Base-by-base conservation (phyloP, 352 stramenopile genomes). In the Phytopythium vexans region DNA sequence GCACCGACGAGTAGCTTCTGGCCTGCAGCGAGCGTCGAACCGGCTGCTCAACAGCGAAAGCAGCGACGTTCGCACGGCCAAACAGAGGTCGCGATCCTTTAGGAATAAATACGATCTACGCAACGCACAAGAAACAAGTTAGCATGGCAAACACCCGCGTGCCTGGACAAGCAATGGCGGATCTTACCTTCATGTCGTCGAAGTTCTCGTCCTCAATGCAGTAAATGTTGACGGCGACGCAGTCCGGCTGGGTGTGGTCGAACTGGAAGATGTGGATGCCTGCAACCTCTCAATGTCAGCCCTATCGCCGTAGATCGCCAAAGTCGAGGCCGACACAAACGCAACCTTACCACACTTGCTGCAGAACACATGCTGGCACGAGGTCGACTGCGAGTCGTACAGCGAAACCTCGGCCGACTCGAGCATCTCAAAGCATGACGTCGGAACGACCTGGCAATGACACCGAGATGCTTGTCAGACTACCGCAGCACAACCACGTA, bases 251-350 rank as follows among this genome's bases (percentile, higher is more conserved):
- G 6, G 68, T 77, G 56, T 82, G 74, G 45, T 93, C 82, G 44
- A 91, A 91, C 49, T 93, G 82, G 58, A 93, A 93, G 52, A 93
- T 88, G 57, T 93, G 82, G 59, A 93, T 82, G 44, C 79, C 76
- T 87, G 50, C 37, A 41, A 11, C 36, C n/a, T n/a, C n/a, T n/a
- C n/a, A n/a, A n/a, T n/a, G n/a, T n/a, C n/a, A n/a, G n/a, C n/a
- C n/a, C n/a, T n/a, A n/a, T n/a, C n/a, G n/a, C n/a, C n/a, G n/a
- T n/a, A n/a, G n/a, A n/a, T n/a, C n/a, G n/a, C n/a, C n/a, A n/a
- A n/a, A n/a, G n/a, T n/a, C n/a, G n/a, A n/a, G n/a, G n/a, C n/a
- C n/a, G n/a, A n/a, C n/a, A n/a, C n/a, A n/a, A 37, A 59, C 34
- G 10, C 6, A 33, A 57, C 63, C 72, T 15, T 68, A 85, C 80